Conservation (phyloP, 306 rosid genomes). For the Prunus salicina region DNA sequence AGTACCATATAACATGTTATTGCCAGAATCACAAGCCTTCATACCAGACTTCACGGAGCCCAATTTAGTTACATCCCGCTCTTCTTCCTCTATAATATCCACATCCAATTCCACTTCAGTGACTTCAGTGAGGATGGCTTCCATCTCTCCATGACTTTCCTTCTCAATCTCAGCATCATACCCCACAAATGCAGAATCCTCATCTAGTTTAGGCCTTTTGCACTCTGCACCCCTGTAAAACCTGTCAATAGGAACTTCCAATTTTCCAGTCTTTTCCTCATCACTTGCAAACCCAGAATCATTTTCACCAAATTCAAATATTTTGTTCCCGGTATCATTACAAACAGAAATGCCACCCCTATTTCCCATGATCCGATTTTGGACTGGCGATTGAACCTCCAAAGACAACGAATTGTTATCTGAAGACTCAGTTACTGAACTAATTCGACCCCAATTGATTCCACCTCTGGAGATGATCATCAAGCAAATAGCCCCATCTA, state of each 20-base stretch:
- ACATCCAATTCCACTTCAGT: constrained; percentile 2
- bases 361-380: constrained; percentile 1
- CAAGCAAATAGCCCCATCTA: constrained; percentile 38
- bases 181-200: background rate
- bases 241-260: constrained; percentile 3
- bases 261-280: background rate
- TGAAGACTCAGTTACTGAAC: constrained; percentile 26
- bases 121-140: no score
- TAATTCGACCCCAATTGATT: constrained; percentile 13
- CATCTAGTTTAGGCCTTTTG: constrained; percentile 21
- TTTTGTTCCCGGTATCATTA: constrained; percentile 4
- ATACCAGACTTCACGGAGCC: constrained; percentile 7
- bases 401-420: constrained; percentile 26
- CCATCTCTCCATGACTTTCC: background rate
- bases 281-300: constrained; percentile 17
- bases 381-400: constrained; percentile 19
- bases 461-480: constrained; percentile 40
- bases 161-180: constrained; percentile 3
- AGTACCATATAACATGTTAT: background rate
- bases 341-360: constrained; percentile 10
- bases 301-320: constrained; percentile 4
- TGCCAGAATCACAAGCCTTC: constrained; percentile 21
- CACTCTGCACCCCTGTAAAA: background rate
- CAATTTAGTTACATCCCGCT: background rate
- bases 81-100: background rate